phyloP scores from a whole-genome alignment of 345 rosid species.

The Hibiscus tridactylites region DNA sequence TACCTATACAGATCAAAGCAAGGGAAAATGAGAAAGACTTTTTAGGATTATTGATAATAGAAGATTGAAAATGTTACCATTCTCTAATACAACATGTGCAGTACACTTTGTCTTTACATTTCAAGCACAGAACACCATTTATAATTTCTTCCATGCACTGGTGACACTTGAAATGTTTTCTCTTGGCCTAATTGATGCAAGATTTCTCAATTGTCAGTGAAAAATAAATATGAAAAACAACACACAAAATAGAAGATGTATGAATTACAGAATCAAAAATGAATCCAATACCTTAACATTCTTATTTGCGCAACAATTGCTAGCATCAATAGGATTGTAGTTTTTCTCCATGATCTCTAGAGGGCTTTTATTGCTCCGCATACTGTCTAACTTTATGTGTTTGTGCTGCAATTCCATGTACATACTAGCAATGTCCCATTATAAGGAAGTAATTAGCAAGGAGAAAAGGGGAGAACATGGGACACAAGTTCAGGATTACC shows the following conservation, averaged over 20 bases:
- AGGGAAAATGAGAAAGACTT: too few species aligned
- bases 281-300: constrained; percentile 15
- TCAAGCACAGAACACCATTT: too few species aligned
- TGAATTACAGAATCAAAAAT: not conserved
- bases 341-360: not conserved
- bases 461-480: too few species aligned
- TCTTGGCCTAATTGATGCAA: constrained; percentile 28
- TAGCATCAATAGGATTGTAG: constrained; percentile 4
- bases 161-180: constrained; percentile 38
- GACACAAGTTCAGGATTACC: too few species aligned
- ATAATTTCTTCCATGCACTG: constrained; percentile 32
- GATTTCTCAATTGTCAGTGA: constrained; percentile 1
- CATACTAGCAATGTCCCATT: constrained; percentile 4
- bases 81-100: too few species aligned
- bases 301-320: constrained; percentile 11
- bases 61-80: too few species aligned
- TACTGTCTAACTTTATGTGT: not conserved
- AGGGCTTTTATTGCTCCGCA: constrained; percentile 5
- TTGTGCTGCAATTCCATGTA: constrained; percentile 15
- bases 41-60: too few species aligned
- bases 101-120: too few species aligned
- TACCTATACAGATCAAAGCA: too few species aligned
- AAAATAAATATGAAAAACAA: not conserved
- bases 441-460: too few species aligned
- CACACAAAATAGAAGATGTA: not conserved